A percentile compares a stretch with the other conserved stretches of the same genome.
These are phyloP conservation scores for Pseudocercospora vitis DNA, from an alignment of 2,329 filamentous ascomycete species.

Conservation along the genomic window DNA sequence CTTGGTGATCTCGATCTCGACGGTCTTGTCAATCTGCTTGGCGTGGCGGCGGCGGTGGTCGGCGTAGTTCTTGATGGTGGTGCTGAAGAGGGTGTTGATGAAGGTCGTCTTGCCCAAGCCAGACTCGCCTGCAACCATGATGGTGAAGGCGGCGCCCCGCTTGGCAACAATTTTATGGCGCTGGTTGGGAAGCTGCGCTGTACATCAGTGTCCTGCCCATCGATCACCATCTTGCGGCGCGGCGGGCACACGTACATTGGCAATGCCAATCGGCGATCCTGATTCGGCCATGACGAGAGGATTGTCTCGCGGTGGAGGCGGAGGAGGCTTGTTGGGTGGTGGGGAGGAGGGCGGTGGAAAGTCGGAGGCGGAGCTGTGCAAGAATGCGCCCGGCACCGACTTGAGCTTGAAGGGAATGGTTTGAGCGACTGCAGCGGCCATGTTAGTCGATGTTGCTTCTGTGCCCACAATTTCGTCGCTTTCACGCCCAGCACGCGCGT, in stretches of 20 bases:
- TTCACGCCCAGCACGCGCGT: constrained; percentile 14
- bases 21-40: constrained; percentile 99
- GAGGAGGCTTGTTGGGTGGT: constrained; percentile 10
- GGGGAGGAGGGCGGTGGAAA: constrained; percentile 12
- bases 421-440: too few species aligned
- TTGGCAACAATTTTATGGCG: constrained; percentile 72
- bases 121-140: constrained; percentile 99
- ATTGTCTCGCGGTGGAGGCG: constrained; percentile 8
- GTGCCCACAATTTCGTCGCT: not conserved
- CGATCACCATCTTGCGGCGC: not conserved
- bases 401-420: constrained; percentile 10
- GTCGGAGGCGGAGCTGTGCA: constrained; percentile 15
- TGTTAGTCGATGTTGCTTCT: not conserved
- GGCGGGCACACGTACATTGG: constrained; percentile 60
- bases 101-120: constrained; percentile 99
- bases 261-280: constrained; percentile 69
- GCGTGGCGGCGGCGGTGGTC: constrained; percentile 98
- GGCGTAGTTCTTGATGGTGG: constrained; percentile 99
- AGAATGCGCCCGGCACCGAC: constrained; percentile 14
- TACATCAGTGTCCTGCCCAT: constrained; percentile 37
- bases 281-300: constrained; percentile 60
- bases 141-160: constrained; percentile 96
- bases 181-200: constrained; percentile 64
- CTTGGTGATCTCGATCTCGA: constrained; percentile 99
- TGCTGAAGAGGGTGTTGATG: constrained; percentile 99